Evolutionary conservation across 352 stramenopile species (phyloP), one percentile per base, ranked within the genome.

Genomic region (Phytophthora rubi): DNA sequence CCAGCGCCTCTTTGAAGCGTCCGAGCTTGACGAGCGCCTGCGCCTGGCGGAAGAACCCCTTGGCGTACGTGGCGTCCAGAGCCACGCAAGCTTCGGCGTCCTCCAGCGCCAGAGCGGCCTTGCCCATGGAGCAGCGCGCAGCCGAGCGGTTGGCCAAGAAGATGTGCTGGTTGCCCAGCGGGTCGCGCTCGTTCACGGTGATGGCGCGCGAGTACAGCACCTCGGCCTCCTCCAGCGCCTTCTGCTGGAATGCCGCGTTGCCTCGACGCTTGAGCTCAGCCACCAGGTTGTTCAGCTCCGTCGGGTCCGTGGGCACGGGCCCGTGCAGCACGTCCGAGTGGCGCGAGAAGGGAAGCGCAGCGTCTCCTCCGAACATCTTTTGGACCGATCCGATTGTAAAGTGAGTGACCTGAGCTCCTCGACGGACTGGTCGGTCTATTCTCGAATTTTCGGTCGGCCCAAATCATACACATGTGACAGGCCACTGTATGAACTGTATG

Each of bases 131-230:
- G 52, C 76, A 86, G 65, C 91, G 91, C 60, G 91, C 80, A 7
- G 94, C 95, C 53, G 88, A 94, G 18, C 92, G 87, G 65, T 98
- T 98, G 44, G 90, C 86, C 56, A 85, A 90, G 55, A 98, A 89
- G 53, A 95, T 91, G 74, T 97, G 88, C 75, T 92, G 79, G 70
- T 88, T 91, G 49, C 76, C 72, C 54, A 81, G 74, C 61, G 69
- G 72, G 47, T 92, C 72, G 44, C 57, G 70, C 37, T 63, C 59
- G 65, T 93, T 92, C 61, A 95, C 63, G 28, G 98, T 86, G 62
- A 99, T 92, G 35, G 91, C 97, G 72, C 98, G 98, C 61, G 85
- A 86, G 83, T 99, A 99, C n/a, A 99, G 83, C 60, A 93, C 83
- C 56, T 99, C 94, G 16, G 97, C 97, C 66, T 98, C 95, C 44